Conservation (phyloP, 176 grass and related monocot genomes). For the Paspalum notatum region DNA sequence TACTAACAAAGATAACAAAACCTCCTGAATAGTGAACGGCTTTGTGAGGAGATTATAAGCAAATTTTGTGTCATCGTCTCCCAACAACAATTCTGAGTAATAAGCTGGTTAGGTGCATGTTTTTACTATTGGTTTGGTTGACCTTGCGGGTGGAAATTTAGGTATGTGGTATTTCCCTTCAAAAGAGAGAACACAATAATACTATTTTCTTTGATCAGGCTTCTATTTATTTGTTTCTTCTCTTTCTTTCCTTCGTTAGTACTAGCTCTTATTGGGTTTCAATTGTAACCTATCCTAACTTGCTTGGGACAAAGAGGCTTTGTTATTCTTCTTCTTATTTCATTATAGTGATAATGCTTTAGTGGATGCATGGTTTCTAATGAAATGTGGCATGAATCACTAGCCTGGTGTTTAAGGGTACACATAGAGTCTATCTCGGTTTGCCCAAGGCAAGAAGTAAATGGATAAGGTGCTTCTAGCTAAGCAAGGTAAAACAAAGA, state of each 20-base stretch:
- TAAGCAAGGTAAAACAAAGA: conserved; percentile 24
- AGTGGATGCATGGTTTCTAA: conserved; percentile 9
- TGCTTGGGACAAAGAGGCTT: no score
- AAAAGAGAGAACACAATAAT: conserved; percentile 31
- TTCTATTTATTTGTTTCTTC: no score
- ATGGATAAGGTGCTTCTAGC: conserved; percentile 8
- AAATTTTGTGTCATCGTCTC: conserved; percentile 5
- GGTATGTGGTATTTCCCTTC: conserved; percentile 1
- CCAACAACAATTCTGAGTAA: conserved; percentile 15
- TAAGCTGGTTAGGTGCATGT: background rate
- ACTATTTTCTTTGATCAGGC: background rate
- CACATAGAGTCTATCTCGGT: conserved; percentile 9
- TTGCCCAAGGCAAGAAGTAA: conserved; percentile 29
- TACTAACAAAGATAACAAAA: conserved; percentile 20
- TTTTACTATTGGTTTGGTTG: conserved; percentile 15
- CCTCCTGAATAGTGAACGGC: background rate
- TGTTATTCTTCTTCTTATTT: background rate
- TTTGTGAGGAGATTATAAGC: conserved; percentile 5
- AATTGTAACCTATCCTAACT: no score
- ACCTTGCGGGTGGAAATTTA: conserved; percentile 8
- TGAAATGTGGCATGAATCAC: background rate
- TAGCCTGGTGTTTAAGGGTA: conserved; percentile 7
- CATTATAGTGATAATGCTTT: conserved; percentile 10
- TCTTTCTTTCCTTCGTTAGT: no score
- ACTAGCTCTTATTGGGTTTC: no score